Base-by-base conservation (phyloP, 2,329 filamentous ascomycete genomes). In the Nannizziopsis barbatae region DNA sequence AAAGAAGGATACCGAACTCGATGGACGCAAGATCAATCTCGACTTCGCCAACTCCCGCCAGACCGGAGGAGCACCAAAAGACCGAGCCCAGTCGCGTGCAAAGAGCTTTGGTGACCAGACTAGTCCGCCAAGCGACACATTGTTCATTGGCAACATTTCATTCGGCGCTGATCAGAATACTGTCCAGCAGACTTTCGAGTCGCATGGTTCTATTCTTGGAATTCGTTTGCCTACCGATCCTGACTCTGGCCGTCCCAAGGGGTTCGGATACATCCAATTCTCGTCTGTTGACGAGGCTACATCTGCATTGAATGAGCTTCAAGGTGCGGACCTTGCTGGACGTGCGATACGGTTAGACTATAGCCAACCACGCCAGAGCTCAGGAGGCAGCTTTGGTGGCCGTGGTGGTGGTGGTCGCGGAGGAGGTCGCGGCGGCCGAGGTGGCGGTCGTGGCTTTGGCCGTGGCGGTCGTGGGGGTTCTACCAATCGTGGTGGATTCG, bases 261-360 rank as follows among this genome's bases (percentile, higher is more conserved):
- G 89, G 50, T 95, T 93, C 68, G 89, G 86, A 48, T 95, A 95
- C 65, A 83, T 95, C 55, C 82, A 83, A 62, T 95, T 90, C 75
- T 71, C 73, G 58, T 84, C 83, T 14, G 67, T 92, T 53, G 87
- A 94, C 22, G 88, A 95, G 60, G 86, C 89, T 60, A 85, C 83
- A 71, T 70, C 73, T 59, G 89, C 81, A 18, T 79, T 86, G 58
- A 75, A 83, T 58, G 71, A 74, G 50, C 75, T 86, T 65, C 81
- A 85, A 58, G 86, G 86, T 55, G 73, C 74, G 49, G 80, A 86
- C 51, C 76, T 92, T 58, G 76, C 73, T 55, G 80, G 84, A 49
- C 86, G 89, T 59, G 67, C 77, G 46, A 74, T 95, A 57, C 85
- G 89, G 59, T 80, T 95, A 47, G 89, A 95, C 76, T 95, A 75